A percentile compares a stretch with the other conserved stretches of the same genome.
These are phyloP conservation scores for Colletotrichum lini DNA, from an alignment of 2,329 filamentous ascomycete genomes.

Conservation along the genomic window DNA sequence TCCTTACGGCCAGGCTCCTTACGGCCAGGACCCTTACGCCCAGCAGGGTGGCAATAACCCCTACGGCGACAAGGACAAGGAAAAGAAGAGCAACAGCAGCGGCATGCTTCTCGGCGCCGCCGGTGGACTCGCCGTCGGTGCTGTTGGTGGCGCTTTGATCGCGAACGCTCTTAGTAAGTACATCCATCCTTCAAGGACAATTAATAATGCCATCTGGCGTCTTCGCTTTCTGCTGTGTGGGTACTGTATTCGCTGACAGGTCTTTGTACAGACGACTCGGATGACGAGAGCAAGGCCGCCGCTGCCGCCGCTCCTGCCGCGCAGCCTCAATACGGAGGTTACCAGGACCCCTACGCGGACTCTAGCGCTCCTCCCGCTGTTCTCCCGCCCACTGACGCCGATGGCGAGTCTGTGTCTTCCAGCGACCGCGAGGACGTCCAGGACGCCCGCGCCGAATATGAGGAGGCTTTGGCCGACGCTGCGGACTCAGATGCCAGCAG, in stretches of 20 bases:
- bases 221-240: background rate
- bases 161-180: conserved; percentile 69
- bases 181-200: background rate
- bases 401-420: conserved; percentile 59
- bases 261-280: conserved; percentile 36
- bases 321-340: conserved; percentile 39
- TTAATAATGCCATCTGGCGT: background rate
- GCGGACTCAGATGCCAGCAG: conserved; percentile 62
- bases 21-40: conserved; percentile 44
- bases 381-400: conserved; percentile 56
- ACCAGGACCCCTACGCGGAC: conserved; percentile 40
- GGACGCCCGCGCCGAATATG: conserved; percentile 60
- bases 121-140: conserved; percentile 71
- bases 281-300: conserved; percentile 40
- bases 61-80: conserved; percentile 48
- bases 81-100: conserved; percentile 63
- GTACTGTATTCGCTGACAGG: background rate
- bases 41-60: conserved; percentile 32
- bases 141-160: conserved; percentile 70
- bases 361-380: conserved; percentile 51
- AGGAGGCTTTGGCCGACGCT: conserved; percentile 58
- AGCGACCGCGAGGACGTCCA: conserved; percentile 60
- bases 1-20: conserved; percentile 30
- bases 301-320: conserved; percentile 33
- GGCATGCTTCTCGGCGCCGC: conserved; percentile 72